phyloP scores from a whole-genome alignment of 352 stramenopile genomes.

The Blastocystis sp. region DNA sequence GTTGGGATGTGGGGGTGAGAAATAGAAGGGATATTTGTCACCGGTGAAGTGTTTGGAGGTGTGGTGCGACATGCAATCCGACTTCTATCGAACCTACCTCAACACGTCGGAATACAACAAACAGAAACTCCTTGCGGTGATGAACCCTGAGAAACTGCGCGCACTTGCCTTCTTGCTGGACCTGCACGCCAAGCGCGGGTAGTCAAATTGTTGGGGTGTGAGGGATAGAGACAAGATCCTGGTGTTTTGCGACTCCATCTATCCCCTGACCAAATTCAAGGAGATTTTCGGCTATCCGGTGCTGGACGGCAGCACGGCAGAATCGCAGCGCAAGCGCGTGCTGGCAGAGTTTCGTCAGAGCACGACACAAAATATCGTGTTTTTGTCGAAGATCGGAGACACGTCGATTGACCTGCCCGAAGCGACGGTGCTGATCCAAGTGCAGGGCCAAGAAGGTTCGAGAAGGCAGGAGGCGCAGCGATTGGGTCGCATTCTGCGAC shows the following conservation, averaged over 20 bases:
- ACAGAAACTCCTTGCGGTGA: conserved; percentile 93
- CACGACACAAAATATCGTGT: conserved; percentile 80
- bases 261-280: conserved; percentile 79
- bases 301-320: conserved; percentile 38
- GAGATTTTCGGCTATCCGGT: conserved; percentile 72
- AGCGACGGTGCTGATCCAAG: conserved; percentile 98
- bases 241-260: conserved; percentile 78
- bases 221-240: conserved; percentile 81
- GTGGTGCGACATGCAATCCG: conserved; percentile 95
- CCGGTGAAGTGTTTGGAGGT: conserved; percentile 96
- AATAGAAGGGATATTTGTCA: conserved; percentile 82
- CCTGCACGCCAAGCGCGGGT: conserved; percentile 71
- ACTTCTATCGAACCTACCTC: conserved; percentile 92
- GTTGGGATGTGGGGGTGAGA: background rate
- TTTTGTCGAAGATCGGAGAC: conserved; percentile 91
- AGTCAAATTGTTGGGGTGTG: conserved; percentile 72
- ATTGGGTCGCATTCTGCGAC: conserved; percentile 95
- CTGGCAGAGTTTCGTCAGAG: conserved; percentile 82
- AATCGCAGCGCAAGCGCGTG: conserved; percentile 80
- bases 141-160: conserved; percentile 96
- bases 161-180: conserved; percentile 60
- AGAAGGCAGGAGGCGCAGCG: conserved; percentile 97
- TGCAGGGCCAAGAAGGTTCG: conserved; percentile 95
- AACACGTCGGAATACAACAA: conserved; percentile 47
- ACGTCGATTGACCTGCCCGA: conserved; percentile 98